Evolutionary conservation across 176 grass and related monocot genomes (phyloP).

Genomic region (Raddia distichophylla): DNA sequence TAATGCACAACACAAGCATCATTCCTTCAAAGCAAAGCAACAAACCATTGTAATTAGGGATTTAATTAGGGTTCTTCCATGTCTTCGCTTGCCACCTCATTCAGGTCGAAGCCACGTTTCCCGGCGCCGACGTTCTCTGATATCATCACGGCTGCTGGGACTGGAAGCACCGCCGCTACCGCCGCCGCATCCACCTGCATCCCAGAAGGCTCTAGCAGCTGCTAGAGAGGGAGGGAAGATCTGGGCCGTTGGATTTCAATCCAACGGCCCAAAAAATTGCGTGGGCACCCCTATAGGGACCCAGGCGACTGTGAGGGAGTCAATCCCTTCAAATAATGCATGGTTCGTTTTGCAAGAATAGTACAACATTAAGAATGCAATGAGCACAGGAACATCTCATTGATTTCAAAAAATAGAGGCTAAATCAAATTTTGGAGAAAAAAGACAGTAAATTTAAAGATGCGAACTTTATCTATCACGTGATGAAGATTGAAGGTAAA

Average conservation of each 20-base stretch:
- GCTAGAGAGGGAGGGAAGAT: too few relatives aligned
- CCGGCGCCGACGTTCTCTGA: background rate
- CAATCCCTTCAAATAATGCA: background rate
- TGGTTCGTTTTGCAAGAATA: background rate
- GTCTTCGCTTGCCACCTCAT: background rate
- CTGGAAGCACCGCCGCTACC: background rate
- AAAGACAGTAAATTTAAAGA: slow-evolving; percentile 5
- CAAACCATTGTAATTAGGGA: background rate
- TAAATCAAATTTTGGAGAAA: background rate
- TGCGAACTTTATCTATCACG: slow-evolving; percentile 22
- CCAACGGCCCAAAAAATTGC: too few relatives aligned
- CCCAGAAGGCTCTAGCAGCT: background rate
- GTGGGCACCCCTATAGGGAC: too few relatives aligned
- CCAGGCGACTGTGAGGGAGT: too few relatives aligned
- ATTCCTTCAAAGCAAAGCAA: too few relatives aligned
- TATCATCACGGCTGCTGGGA: background rate
- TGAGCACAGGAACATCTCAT: background rate
- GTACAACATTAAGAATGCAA: slow-evolving; percentile 2
- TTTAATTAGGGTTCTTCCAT: background rate
- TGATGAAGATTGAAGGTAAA: background rate
- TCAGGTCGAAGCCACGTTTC: background rate
- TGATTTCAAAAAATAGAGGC: slow-evolving; percentile 7
- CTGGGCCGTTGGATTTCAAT: too few relatives aligned
- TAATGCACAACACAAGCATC: too few relatives aligned
- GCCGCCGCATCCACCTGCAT: background rate